Evolutionary conservation across 495 filamentous ascomycete genomes (phyloP).

Genomic region (Penicillium coprophilum): DNA sequence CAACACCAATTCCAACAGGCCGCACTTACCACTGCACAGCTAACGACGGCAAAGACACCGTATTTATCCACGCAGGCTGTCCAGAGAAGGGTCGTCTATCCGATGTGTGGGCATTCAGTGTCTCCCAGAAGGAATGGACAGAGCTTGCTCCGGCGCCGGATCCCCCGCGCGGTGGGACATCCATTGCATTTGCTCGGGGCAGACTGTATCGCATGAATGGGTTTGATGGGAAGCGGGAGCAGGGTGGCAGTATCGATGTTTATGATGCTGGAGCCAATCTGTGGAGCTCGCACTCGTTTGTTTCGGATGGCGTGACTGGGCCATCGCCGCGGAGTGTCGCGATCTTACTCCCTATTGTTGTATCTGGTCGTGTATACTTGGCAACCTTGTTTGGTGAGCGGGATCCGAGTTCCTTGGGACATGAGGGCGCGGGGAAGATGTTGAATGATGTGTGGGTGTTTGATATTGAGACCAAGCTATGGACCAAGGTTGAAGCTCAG

Average conservation of each 20-base stretch:
- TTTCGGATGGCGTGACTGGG: constrained; percentile 44
- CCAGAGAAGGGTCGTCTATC: constrained; percentile 54
- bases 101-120: constrained; percentile 73
- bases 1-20: constrained; percentile 33
- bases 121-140: constrained; percentile 58
- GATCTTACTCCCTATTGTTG: constrained; percentile 43
- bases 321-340: constrained; percentile 46
- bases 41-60: constrained; percentile 49
- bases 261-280: constrained; percentile 33
- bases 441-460: constrained; percentile 73
- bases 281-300: constrained; percentile 48
- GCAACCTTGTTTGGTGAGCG: constrained; percentile 68
- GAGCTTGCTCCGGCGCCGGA: constrained; percentile 60
- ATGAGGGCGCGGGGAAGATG: constrained; percentile 68
- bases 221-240: constrained; percentile 63
- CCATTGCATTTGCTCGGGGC: constrained; percentile 55
- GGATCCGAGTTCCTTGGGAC: constrained; percentile 59
- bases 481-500: constrained; percentile 50
- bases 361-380: constrained; percentile 57
- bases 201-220: constrained; percentile 72
- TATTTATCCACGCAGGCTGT: constrained; percentile 75
- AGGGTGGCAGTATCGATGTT: constrained; percentile 65
- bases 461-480: constrained; percentile 55
- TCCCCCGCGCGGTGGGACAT: constrained; percentile 59
- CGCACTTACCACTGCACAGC: constrained; percentile 51